Percentiles rank a stretch among this genome's conserved stretches.
Evolutionary conservation across 2,329 filamentous ascomycete genomes (phyloP).

Genomic region (Verticillium nonalfalfae): DNA sequence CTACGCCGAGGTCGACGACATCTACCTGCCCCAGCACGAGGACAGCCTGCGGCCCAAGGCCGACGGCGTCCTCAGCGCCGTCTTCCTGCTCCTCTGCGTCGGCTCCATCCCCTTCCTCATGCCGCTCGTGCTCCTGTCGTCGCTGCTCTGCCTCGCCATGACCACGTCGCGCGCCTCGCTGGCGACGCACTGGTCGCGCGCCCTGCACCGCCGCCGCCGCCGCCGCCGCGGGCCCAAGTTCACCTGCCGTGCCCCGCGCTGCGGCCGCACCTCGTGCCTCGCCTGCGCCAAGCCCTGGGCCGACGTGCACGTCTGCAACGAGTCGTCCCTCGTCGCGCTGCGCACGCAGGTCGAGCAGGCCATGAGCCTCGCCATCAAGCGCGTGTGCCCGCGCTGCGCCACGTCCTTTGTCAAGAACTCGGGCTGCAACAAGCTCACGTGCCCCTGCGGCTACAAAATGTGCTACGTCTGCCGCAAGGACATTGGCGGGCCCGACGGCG

Average conservation of each 20-base stretch:
- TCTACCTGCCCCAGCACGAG: conserved; percentile 55
- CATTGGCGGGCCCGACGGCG: conserved; percentile 39
- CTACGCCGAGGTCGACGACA: conserved; percentile 83
- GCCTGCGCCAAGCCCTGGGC: conserved; percentile 77
- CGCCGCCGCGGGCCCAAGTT: conserved; percentile 71
- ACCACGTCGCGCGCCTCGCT: conserved; percentile 35
- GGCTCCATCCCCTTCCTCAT: conserved; percentile 51
- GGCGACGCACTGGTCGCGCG: conserved; percentile 43
- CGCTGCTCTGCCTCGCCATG: conserved; percentile 35
- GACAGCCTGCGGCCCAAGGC: conserved; percentile 50
- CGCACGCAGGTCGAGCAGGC: conserved; percentile 88
- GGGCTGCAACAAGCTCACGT: conserved; percentile 96
- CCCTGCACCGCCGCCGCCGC: conserved; percentile 62
- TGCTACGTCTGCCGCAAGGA: conserved; percentile 91
- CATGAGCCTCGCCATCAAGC: conserved; percentile 89
- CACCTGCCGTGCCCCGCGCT: conserved; percentile 64
- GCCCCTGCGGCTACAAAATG: conserved; percentile 95
- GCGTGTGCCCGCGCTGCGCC: conserved; percentile 86
- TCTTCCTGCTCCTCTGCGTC: conserved; percentile 46
- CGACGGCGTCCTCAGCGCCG: conserved; percentile 38
- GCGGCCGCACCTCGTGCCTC: conserved; percentile 68
- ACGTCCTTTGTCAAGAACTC: conserved; percentile 88
- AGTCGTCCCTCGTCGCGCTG: conserved; percentile 72
- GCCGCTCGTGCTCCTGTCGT: conserved; percentile 40
- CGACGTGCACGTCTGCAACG: conserved; percentile 86